phyloP scores from a whole-genome alignment of 805 yeast genomes.

The Yueomyces sp. region DNA sequence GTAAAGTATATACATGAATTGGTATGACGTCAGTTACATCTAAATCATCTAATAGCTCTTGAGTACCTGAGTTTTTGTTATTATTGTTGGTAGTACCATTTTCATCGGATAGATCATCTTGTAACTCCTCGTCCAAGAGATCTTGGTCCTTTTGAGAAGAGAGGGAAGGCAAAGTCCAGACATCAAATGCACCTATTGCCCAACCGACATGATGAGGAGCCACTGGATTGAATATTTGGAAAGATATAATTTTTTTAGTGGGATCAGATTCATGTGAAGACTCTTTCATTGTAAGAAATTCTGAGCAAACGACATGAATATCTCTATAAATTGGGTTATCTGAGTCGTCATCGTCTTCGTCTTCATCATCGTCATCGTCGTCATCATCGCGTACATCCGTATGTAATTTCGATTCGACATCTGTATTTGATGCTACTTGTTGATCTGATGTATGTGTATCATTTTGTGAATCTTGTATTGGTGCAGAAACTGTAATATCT shows the following conservation, averaged over 20 bases:
- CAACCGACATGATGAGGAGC: slow-evolving; percentile 93
- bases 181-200: slow-evolving; percentile 81
- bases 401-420: slow-evolving; percentile 1
- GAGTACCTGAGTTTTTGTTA: slow-evolving; percentile 4
- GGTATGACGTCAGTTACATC: slow-evolving; percentile 35
- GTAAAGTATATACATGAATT: slow-evolving; percentile 48
- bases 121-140: slow-evolving; percentile 15
- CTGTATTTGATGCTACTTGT: not conserved
- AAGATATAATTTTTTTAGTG: slow-evolving; percentile 60
- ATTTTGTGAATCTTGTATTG: not conserved
- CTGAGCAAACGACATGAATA: slow-evolving; percentile 57
- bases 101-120: slow-evolving; percentile 20
- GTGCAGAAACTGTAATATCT: slow-evolving; percentile 38
- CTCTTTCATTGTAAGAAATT: slow-evolving; percentile 50
- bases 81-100: slow-evolving; percentile 21
- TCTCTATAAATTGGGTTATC: slow-evolving; percentile 28
- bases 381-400: not conserved
- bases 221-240: slow-evolving; percentile 67
- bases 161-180: slow-evolving; percentile 24
- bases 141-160: slow-evolving; percentile 5
- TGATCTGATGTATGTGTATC: not conserved
- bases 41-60: slow-evolving; percentile 21
- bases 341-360: slow-evolving; percentile 18
- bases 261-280: slow-evolving; percentile 63
- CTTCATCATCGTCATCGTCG: slow-evolving; percentile 15